phyloP scores from a whole-genome alignment of 2,329 filamentous ascomycete genomes.

The Helicocarpus griseus region DNA sequence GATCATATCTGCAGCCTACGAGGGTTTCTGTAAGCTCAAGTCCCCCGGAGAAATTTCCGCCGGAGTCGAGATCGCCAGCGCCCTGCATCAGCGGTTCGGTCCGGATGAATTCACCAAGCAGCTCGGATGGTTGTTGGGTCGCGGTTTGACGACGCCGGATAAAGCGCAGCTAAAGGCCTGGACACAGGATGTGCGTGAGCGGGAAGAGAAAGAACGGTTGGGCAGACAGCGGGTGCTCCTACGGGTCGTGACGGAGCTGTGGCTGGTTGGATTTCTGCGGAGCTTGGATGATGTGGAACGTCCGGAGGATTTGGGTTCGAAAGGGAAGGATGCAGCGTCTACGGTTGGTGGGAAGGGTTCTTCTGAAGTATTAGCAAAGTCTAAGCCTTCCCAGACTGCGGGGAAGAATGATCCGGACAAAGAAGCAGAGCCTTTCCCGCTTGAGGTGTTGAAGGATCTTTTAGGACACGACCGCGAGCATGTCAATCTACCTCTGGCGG shows the following conservation, averaged over 20 bases:
- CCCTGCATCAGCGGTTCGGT: conserved; percentile 91
- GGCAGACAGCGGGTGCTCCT: conserved; percentile 76
- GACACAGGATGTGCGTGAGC: conserved; percentile 72
- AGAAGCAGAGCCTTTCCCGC: conserved; percentile 80
- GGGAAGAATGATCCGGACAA: conserved; percentile 49
- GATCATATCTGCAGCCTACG: conserved; percentile 90
- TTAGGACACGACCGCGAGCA: conserved; percentile 91
- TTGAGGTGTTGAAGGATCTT: conserved; percentile 96
- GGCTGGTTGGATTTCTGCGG: conserved; percentile 80
- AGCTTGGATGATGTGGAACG: conserved; percentile 63
- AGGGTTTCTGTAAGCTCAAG: conserved; percentile 86
- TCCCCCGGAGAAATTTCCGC: conserved; percentile 83
- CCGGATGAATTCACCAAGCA: conserved; percentile 83
- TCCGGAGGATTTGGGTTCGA: conserved; percentile 49
- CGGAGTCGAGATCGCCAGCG: conserved; percentile 85
- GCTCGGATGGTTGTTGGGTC: conserved; percentile 83
- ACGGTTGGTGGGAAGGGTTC: conserved; percentile 31
- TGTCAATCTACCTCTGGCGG: conserved; percentile 77
- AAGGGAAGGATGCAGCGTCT: conserved; percentile 43
- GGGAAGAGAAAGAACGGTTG: conserved; percentile 90
- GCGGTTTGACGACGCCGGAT: conserved; percentile 83
- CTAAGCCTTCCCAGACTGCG: conserved; percentile 48
- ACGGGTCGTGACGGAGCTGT: conserved; percentile 86
- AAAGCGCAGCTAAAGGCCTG: conserved; percentile 72
- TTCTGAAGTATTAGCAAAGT: conserved; percentile 50